phyloP scores from a whole-genome alignment of 2,329 filamentous ascomycete species.

The Colletotrichum salicis region DNA sequence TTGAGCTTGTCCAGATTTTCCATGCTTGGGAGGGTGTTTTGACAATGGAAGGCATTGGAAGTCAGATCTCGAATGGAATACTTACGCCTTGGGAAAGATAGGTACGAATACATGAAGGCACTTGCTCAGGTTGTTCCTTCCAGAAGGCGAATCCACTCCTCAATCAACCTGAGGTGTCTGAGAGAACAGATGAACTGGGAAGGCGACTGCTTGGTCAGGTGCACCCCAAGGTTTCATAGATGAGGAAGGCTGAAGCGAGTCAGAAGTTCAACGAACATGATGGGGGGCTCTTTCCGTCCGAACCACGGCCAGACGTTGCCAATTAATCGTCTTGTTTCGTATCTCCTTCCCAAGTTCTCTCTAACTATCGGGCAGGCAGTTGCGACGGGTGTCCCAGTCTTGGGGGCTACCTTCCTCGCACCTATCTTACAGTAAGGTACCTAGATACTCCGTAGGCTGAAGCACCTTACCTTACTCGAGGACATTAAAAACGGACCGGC shows the following conservation, averaged over 20 bases:
- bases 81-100: not conserved
- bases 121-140: not conserved
- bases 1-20: not conserved
- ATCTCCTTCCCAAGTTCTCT: not conserved
- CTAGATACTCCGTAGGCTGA: not conserved
- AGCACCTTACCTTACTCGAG: conserved; percentile 15
- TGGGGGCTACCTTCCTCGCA: not conserved
- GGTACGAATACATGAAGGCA: not conserved
- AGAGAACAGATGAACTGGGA: conserved; percentile 20
- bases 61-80: not conserved
- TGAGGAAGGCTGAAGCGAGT: not conserved
- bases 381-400: conserved; percentile 13
- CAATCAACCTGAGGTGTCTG: conserved; percentile 5
- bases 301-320: conserved; percentile 1
- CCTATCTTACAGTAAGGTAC: not conserved
- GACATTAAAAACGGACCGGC: conserved; percentile 9
- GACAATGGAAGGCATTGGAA: not conserved
- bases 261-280: not conserved
- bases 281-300: conserved; percentile 8
- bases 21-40: not conserved
- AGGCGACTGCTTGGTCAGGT: not conserved
- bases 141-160: not conserved
- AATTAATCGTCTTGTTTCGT: not conserved
- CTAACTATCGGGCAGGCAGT: not conserved
- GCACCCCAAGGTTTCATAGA: not conserved